phyloP scores from a whole-genome alignment of 2,329 filamentous ascomycete genomes.

The Beauveria brongniartii region DNA sequence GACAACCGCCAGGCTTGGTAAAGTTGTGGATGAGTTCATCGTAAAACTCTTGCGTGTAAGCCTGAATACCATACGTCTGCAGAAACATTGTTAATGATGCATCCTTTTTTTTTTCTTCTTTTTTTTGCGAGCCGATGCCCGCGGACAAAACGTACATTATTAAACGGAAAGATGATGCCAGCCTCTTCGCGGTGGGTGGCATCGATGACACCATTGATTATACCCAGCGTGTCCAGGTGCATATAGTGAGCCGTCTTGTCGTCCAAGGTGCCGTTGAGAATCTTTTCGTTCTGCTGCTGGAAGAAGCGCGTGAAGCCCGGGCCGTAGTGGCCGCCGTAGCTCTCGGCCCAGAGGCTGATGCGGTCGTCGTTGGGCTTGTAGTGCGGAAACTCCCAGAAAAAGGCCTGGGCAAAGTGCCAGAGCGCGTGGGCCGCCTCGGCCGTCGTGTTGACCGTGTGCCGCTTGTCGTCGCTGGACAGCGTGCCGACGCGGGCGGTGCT shows the following conservation, averaged over 20 bases:
- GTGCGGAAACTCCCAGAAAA: constrained; percentile 48
- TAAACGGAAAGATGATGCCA: constrained; percentile 48
- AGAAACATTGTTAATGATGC: background rate
- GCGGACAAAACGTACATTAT: constrained; percentile 39
- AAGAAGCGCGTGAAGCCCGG: constrained; percentile 51
- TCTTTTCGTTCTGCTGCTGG: constrained; percentile 54
- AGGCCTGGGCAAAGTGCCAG: constrained; percentile 60
- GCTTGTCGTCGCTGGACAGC: constrained; percentile 22
- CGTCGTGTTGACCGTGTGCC: constrained; percentile 39
- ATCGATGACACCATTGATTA: constrained; percentile 64
- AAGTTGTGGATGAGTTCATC: constrained; percentile 22
- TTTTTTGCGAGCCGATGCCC: background rate
- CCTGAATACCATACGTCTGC: constrained; percentile 47
- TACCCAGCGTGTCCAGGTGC: constrained; percentile 53
- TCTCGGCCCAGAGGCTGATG: constrained; percentile 60
- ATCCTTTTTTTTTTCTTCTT: no score
- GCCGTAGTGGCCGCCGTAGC: constrained; percentile 63
- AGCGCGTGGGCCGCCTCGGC: constrained; percentile 46
- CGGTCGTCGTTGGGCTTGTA: constrained; percentile 46
- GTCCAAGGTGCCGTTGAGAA: constrained; percentile 21
- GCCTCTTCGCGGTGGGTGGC: constrained; percentile 49
- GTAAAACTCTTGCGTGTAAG: constrained; percentile 40
- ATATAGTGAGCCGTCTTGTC: constrained; percentile 39
- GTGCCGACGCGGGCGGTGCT: constrained; percentile 29
- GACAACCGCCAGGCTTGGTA: constrained; percentile 38